A percentile compares a stretch with the other conserved stretches of the same genome.
phyloP scores from a whole-genome alignment of 305 asterid species.

The Nicotiana rustica region DNA sequence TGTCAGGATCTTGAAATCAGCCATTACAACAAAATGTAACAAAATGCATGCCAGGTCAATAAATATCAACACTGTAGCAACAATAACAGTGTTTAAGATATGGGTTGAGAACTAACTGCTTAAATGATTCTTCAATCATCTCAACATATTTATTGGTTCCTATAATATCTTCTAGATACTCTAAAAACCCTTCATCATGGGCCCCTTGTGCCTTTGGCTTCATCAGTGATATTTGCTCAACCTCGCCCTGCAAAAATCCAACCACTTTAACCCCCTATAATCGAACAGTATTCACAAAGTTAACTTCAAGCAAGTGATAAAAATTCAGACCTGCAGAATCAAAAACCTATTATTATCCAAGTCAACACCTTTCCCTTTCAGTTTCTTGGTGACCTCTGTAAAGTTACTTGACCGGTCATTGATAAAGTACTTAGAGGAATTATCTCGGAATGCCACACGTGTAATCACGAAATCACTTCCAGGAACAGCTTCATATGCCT shows the following conservation, averaged over 20 bases:
- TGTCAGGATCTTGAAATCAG: too few relatives aligned
- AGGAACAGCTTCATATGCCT: slow-evolving; percentile 73
- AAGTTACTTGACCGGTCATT: slow-evolving; percentile 80
- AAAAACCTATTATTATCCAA: slow-evolving; percentile 96
- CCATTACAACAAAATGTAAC: too few relatives aligned
- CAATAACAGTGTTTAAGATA: not conserved
- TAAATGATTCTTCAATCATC: slow-evolving; percentile 90
- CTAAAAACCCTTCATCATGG: slow-evolving; percentile 98
- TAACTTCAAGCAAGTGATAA: not conserved
- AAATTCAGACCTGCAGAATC: slow-evolving; percentile 86
- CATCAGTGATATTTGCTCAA: slow-evolving; percentile 98
- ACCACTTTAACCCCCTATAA: slow-evolving; percentile 5
- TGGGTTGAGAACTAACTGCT: slow-evolving; percentile 65
- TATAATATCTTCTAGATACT: slow-evolving; percentile 97
- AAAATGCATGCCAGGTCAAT: too few relatives aligned
- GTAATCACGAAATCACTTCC: slow-evolving; percentile 88
- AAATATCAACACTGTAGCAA: not conserved
- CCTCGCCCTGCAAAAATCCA: slow-evolving; percentile 82
- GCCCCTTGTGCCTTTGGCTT: slow-evolving; percentile 99
- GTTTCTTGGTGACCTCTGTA: slow-evolving; percentile 92
- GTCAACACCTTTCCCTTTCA: slow-evolving; percentile 98
- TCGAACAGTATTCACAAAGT: not conserved
- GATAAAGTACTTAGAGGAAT: slow-evolving; percentile 88
- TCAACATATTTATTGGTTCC: slow-evolving; percentile 96
- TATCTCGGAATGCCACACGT: slow-evolving; percentile 92